Evolutionary conservation across 2,329 filamentous ascomycete genomes (phyloP).

Genomic region (Ascochyta koolunga): DNA sequence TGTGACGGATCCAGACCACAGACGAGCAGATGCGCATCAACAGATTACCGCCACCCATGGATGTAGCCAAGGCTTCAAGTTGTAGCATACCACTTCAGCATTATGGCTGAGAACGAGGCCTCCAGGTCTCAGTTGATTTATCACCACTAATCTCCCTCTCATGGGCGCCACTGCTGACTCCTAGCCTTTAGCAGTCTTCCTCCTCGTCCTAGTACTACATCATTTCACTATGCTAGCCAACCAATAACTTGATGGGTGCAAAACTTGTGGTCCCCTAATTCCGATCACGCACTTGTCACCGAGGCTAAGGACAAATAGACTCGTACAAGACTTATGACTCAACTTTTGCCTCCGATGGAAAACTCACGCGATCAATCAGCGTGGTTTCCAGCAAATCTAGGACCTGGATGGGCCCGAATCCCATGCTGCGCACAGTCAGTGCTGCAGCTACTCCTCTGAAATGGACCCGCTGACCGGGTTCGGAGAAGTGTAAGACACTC

Average conservation of each 20-base stretch:
- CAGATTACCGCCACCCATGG: neutral
- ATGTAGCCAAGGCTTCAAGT: neutral
- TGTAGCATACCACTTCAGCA: neutral
- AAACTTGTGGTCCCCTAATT: neutral
- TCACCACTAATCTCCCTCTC: neutral
- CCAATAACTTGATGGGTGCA: neutral
- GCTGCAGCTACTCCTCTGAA: neutral
- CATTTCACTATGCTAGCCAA: neutral
- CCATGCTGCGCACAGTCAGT: conserved; percentile 1
- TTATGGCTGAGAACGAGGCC: conserved; percentile 7
- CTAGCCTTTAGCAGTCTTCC: neutral
- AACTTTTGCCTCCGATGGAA: neutral
- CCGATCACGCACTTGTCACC: conserved; percentile 24
- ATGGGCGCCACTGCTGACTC: conserved; percentile 8
- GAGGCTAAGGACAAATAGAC: conserved; percentile 15
- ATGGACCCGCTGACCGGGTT: conserved; percentile 28
- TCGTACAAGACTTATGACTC: conserved; percentile 13
- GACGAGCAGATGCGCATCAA: neutral
- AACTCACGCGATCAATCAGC: conserved; percentile 9
- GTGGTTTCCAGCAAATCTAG: neutral
- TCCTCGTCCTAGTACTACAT: conserved; percentile 2
- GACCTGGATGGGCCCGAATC: neutral
- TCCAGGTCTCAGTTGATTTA: conserved; percentile 1
- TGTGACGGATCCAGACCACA: neutral
- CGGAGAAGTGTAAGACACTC: conserved; percentile 15